These are phyloP conservation scores for Leptoxyphium fumago DNA, from an alignment of 2,329 filamentous ascomycete genomes.

Conservation along the genomic window DNA sequence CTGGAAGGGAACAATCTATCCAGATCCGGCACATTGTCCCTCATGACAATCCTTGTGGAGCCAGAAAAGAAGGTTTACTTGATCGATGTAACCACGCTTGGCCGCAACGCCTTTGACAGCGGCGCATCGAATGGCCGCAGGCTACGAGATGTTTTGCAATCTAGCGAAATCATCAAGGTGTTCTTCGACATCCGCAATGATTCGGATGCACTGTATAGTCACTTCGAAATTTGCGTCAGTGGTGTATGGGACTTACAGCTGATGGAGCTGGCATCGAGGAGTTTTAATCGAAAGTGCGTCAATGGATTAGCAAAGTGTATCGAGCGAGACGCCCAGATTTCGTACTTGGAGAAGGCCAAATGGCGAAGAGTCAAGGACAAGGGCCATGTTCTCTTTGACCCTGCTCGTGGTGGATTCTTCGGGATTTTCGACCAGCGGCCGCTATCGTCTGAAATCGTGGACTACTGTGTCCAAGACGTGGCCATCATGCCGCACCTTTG, in stretches of 20 bases:
- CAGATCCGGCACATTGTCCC: conserved; percentile 30
- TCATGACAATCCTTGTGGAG: conserved; percentile 27
- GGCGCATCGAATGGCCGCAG: conserved; percentile 7
- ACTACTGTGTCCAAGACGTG: conserved; percentile 37
- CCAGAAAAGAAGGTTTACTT: conserved; percentile 24
- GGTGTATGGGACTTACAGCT: conserved; percentile 41
- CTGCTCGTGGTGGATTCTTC: conserved; percentile 29
- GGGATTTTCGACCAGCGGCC: conserved; percentile 35
- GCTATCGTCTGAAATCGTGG: conserved; percentile 22
- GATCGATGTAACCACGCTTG: conserved; percentile 30
- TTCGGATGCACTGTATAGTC: conserved; percentile 38
- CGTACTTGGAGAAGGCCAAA: neutral
- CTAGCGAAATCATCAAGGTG: conserved; percentile 30
- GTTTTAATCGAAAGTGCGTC: conserved; percentile 11
- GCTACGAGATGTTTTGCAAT: conserved; percentile 32
- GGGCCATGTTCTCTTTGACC: conserved; percentile 26
- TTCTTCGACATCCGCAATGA: conserved; percentile 47
- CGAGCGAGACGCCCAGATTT: conserved; percentile 12
- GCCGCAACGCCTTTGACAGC: conserved; percentile 27
- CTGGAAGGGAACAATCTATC: conserved; percentile 33
- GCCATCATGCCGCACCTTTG: conserved; percentile 23
- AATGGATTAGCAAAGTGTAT: conserved; percentile 28
- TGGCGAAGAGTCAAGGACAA: conserved; percentile 25
- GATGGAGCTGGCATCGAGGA: conserved; percentile 35
- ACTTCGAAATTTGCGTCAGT: conserved; percentile 28